A percentile compares a stretch with the other conserved stretches of the same genome.
Conservation (phyloP, 108 stramenopile genomes). For the Stephanodiscus triporus region DNA sequence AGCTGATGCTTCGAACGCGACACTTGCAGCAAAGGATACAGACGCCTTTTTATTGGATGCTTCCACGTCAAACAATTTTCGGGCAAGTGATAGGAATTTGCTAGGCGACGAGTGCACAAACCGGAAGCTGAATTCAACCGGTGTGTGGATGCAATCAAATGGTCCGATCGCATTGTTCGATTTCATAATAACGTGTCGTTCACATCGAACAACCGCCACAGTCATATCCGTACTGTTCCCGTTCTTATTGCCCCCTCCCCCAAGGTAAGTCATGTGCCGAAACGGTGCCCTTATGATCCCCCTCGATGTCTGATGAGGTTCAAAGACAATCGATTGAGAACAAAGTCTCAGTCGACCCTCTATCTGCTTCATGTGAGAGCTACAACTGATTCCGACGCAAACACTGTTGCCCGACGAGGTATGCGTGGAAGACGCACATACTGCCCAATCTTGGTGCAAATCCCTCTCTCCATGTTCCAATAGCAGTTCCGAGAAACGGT, state of each 20-base stretch:
- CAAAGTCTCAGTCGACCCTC: slow-evolving; percentile 81
- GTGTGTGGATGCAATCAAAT: slow-evolving; percentile 45
- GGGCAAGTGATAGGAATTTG: slow-evolving; percentile 51
- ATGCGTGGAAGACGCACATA: slow-evolving; percentile 56
- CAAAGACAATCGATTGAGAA: slow-evolving; percentile 75
- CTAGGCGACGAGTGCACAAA: slow-evolving; percentile 79
- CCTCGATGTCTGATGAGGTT: slow-evolving; percentile 69
- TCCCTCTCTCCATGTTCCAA: slow-evolving; percentile 83
- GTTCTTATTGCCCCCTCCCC: slow-evolving; percentile 13
- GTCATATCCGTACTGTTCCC: slow-evolving; percentile 16
- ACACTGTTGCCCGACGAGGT: neutral
- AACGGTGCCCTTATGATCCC: slow-evolving; percentile 77
- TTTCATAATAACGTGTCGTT: slow-evolving; percentile 62
- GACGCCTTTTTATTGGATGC: neutral
- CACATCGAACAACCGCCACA: slow-evolving; percentile 37
- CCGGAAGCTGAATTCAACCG: slow-evolving; percentile 60
- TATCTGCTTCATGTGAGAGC: slow-evolving; percentile 58
- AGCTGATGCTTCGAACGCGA: slow-evolving; percentile 30
- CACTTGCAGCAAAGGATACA: slow-evolving; percentile 27
- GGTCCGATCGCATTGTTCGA: slow-evolving; percentile 68
- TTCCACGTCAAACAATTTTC: slow-evolving; percentile 56
- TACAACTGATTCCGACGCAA: slow-evolving; percentile 5
- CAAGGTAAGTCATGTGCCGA: slow-evolving; percentile 55
- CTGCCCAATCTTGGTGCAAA: slow-evolving; percentile 84
- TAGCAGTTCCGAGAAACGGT: slow-evolving; percentile 73